phyloP scores from a whole-genome alignment of 1,284 basidiomycete genomes.

The Cutaneotrichosporon sp. region DNA sequence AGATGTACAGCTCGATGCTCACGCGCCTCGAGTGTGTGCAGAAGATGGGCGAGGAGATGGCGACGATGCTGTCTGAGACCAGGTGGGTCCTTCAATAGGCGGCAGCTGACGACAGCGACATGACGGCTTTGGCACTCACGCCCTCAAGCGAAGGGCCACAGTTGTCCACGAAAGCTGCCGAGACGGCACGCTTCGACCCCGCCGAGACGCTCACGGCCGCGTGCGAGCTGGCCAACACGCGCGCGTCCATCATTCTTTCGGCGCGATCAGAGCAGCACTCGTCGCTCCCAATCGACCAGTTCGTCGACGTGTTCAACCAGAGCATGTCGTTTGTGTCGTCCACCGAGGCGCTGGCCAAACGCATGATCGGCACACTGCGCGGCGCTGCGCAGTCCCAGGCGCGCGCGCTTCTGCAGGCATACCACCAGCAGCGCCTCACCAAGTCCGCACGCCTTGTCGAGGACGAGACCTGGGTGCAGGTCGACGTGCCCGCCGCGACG shows the following conservation, averaged over 20 bases:
- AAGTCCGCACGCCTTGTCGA: constrained; percentile 76
- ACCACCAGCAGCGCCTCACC: constrained; percentile 77
- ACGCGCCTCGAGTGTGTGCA: constrained; percentile 68
- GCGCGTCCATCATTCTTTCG: constrained; percentile 70
- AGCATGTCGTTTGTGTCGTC: constrained; percentile 84
- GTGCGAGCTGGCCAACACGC: constrained; percentile 75
- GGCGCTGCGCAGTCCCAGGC: constrained; percentile 80
- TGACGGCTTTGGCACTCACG: background rate
- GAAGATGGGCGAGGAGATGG: constrained; percentile 59
- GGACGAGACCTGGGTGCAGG: constrained; percentile 56
- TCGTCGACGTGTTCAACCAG: constrained; percentile 74
- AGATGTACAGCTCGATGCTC: constrained; percentile 63
- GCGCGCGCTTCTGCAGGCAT: constrained; percentile 75
- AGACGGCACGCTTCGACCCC: constrained; percentile 51
- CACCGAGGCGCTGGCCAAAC: constrained; percentile 74
- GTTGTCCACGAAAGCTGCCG: constrained; percentile 5
- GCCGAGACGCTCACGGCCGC: constrained; percentile 73
- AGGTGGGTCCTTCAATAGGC: constrained; percentile 17
- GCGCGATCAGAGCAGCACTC: constrained; percentile 74
- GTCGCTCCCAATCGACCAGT: constrained; percentile 63
- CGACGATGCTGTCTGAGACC: constrained; percentile 55
- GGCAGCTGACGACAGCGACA: background rate
- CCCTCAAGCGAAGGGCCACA: background rate
- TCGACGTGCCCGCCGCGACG: constrained; percentile 62
- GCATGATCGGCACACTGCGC: constrained; percentile 87